These are phyloP conservation scores for Ulota crispa DNA, from an alignment of 225 moss, liverwort and hornwort species.

Conservation along the genomic window DNA sequence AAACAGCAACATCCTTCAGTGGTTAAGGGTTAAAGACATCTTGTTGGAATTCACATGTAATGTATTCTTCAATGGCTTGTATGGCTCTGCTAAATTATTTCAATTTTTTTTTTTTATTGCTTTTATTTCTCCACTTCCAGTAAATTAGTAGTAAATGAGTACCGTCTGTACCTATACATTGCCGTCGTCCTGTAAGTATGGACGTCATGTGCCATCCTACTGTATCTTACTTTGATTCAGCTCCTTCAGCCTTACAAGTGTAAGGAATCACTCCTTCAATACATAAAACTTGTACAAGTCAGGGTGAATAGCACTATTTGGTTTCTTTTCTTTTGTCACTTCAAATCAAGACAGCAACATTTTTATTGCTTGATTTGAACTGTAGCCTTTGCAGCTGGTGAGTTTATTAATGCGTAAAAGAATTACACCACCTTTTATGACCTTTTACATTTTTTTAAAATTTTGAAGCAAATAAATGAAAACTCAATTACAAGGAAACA, in stretches of 20 bases:
- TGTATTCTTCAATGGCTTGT: not conserved
- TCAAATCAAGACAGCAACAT: not conserved
- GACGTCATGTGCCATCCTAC: not conserved
- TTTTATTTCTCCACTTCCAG: not conserved
- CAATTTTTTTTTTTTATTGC: no score
- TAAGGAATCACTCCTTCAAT: not conserved
- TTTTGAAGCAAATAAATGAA: not conserved
- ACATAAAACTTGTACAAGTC: not conserved
- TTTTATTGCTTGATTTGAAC: not conserved
- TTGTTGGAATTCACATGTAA: no score
- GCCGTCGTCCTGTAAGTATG: not conserved
- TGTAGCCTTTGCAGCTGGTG: not conserved
- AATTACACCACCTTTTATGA: no score
- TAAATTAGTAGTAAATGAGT: not conserved
- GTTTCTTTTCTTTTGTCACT: not conserved
- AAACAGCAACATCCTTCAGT: no score
- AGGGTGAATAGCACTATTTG: not conserved
- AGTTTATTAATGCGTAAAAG: not conserved
- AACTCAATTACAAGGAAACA: not conserved
- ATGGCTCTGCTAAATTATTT: not conserved
- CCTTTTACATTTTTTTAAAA: not conserved
- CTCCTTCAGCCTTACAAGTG: not conserved
- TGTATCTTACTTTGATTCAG: slow-evolving; percentile 9
- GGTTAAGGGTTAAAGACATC: no score
- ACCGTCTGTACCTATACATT: not conserved